Evolutionary conservation across 176 grass and related monocot genomes (phyloP).

Genomic region (Raddia distichophylla): DNA sequence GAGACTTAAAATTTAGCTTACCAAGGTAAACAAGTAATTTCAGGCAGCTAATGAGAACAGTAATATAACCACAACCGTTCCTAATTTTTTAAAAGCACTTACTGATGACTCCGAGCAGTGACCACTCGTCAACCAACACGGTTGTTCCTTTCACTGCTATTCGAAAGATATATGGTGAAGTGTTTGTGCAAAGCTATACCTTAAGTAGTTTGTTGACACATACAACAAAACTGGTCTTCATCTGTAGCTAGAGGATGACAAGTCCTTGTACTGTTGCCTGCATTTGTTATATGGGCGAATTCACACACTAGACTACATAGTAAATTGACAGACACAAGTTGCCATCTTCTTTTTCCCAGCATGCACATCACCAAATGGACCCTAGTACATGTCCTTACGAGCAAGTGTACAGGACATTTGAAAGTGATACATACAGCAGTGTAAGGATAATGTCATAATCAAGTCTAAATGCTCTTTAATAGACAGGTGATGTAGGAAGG

Average conservation of each 20-base stretch:
- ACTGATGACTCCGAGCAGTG: neutral
- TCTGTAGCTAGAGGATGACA: neutral
- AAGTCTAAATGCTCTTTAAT: constrained; percentile 39
- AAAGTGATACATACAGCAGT: constrained; percentile 21
- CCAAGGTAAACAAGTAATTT: too few species aligned
- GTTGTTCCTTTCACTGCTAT: neutral
- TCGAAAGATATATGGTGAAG: neutral
- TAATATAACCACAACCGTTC: neutral
- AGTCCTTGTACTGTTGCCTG: too few species aligned
- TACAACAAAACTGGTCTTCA: neutral
- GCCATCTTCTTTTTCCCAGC: neutral
- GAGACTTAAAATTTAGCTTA: too few species aligned
- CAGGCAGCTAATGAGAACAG: too few species aligned
- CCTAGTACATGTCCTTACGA: constrained; percentile 29
- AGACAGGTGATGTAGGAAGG: constrained; percentile 33
- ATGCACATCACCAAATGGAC: constrained; percentile 21
- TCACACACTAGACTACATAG: constrained; percentile 14
- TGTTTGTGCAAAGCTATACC: constrained; percentile 8
- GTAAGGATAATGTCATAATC: constrained; percentile 32
- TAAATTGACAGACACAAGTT: neutral
- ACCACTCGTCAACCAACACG: constrained; percentile 1
- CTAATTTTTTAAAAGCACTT: too few species aligned
- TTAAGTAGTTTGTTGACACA: neutral
- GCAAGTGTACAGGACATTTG: constrained; percentile 29
- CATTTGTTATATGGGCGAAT: neutral